Base-by-base conservation (phyloP, 2,329 filamentous ascomycete species). In the Penicillium italicum region DNA sequence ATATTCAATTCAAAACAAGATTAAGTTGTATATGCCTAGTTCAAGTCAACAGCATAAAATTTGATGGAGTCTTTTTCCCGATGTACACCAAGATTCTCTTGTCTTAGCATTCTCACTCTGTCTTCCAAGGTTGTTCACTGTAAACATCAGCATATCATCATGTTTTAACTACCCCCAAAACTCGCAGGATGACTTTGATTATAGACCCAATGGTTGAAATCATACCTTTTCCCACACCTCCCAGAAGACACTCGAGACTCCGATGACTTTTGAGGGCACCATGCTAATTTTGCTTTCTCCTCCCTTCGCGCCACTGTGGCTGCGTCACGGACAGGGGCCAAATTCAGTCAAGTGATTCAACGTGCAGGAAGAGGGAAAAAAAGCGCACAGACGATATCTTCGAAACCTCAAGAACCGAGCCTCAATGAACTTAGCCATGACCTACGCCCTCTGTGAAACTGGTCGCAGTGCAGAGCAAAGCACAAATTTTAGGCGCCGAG, bases 401-500 rank as follows among this genome's bases (percentile, higher is more conserved):
- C 26, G 40, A 46, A 34, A 40, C 33, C 43, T 44, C 40, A 16
- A 40, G 24, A 31, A 37, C n/a, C n/a, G 36, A 33, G 38, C 20
- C 28, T 26, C 28, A n/a, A 38, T 20, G 12, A 50, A 40, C 28
- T 45, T 28, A 41, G 30, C 33, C 46, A 43, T 24, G 22, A 37
- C n/a, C 33, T 42, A 31, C 16, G 22, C 9, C 26, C 34, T 31
- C 26, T 58, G 45, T 57, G 50, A 50, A 44, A 54, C 33, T 16
- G 33, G 53, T 48, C 45, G 8, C 36, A 55, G 40, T 24, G 57
- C 59, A 57, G 58, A 47, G 7, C 48, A 26, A 56, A 44, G 52
- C 52, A 56, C 50, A 46, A 38, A 46, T 50, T 50, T 62, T 61
- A 64, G 61, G 62, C 63, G 61, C 62, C 57, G 46, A 47, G 34